phyloP scores from a whole-genome alignment of 768 basidiomycete genomes.

The Suillus placidus region DNA sequence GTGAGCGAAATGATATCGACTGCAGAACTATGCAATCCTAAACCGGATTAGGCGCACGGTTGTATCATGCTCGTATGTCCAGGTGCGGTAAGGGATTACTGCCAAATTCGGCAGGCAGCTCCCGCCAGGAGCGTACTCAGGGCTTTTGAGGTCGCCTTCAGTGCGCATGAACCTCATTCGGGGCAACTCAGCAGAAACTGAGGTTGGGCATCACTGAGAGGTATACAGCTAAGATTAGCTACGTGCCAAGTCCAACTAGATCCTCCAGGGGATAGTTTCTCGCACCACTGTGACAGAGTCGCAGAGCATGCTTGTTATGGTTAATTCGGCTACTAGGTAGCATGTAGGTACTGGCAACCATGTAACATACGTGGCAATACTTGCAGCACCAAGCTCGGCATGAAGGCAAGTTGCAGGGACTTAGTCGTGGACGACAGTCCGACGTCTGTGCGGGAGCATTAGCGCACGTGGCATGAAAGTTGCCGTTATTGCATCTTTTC shows the following conservation, averaged over 20 bases:
- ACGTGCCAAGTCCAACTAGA: too few relatives aligned
- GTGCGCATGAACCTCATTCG: background rate
- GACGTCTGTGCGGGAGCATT: background rate
- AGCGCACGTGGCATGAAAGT: background rate
- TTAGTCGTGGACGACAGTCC: background rate
- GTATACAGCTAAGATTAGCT: background rate
- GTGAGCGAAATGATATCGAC: background rate
- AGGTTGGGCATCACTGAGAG: background rate
- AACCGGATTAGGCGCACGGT: background rate
- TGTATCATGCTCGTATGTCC: background rate
- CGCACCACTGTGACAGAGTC: background rate
- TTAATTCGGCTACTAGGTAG: background rate
- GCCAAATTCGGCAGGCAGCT: background rate
- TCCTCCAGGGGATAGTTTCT: background rate
- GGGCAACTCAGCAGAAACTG: background rate
- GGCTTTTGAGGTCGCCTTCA: background rate
- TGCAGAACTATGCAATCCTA: background rate
- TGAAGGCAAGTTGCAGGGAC: background rate
- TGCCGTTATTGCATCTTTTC: background rate
- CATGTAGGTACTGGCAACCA: background rate
- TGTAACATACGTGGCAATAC: background rate
- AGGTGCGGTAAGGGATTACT: background rate
- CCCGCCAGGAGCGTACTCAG: background rate
- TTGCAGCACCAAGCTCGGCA: background rate
- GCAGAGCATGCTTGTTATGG: background rate